These are phyloP conservation scores for Xylariaceae sp. DNA, from an alignment of 2,329 filamentous ascomycete genomes.

Conservation along the genomic window DNA sequence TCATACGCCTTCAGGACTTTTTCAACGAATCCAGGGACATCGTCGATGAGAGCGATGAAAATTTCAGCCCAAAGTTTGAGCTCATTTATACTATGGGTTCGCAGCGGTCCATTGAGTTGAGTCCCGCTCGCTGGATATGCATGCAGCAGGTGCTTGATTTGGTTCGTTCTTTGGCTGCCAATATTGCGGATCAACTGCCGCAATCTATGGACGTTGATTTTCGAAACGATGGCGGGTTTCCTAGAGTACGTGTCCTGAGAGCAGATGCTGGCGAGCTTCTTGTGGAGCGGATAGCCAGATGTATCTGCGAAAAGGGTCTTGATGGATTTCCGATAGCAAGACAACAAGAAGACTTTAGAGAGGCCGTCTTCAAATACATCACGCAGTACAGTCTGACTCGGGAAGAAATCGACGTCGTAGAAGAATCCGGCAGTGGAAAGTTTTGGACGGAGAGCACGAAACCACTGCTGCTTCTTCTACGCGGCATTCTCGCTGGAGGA, in stretches of 20 bases:
- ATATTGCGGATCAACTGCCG: constrained; percentile 33
- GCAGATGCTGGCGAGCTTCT: constrained; percentile 31
- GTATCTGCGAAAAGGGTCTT: constrained; percentile 43
- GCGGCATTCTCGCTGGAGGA: constrained; percentile 53
- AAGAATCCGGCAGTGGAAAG: constrained; percentile 27
- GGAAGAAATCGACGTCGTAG: constrained; percentile 35
- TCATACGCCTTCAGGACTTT: constrained; percentile 36
- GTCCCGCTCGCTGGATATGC: constrained; percentile 52
- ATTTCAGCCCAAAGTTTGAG: constrained; percentile 57
- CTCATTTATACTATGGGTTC: constrained; percentile 59
- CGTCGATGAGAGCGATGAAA: constrained; percentile 63
- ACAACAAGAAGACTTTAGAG: constrained; percentile 31
- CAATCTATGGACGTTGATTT: constrained; percentile 42
- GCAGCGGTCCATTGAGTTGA: constrained; percentile 47
- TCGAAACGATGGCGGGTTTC: constrained; percentile 38
- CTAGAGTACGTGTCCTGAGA: constrained; percentile 46
- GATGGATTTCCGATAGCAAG: constrained; percentile 40
- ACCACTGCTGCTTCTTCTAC: constrained; percentile 43
- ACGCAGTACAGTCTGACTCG: constrained; percentile 31
- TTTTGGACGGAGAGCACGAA: constrained; percentile 38
- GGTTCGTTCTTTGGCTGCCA: constrained; percentile 33
- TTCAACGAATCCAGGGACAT: constrained; percentile 51
- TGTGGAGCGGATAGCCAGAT: constrained; percentile 32
- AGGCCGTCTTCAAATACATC: constrained; percentile 44
- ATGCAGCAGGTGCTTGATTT: constrained; percentile 51